Evolutionary conservation across 768 basidiomycete species (phyloP), one percentile per base, ranked within the genome.

Genomic region (Cystobasidium tubakii): DNA sequence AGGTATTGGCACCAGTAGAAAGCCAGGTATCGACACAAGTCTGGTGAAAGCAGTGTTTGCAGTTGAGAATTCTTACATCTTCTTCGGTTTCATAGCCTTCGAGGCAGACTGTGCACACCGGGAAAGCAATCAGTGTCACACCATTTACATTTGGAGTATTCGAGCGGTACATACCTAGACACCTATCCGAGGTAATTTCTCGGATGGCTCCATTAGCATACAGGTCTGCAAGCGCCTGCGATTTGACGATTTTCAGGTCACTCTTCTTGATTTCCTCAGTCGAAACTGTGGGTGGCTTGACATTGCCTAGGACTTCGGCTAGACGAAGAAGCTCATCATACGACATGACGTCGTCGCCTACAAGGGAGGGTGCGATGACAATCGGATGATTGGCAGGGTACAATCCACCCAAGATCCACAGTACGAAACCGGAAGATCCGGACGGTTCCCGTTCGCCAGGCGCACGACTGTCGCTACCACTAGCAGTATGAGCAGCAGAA

Each of bases 321-420:
- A 94, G 86, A 73, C 91, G 90, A 84, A 89, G 89, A 70, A 42
- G 57, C 12, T 77, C 76, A 27, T 67, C 55, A 9, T 57, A 77
- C 73, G 74, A 79, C 64, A 78, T 84, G 21, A 85, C 86, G 27
- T 89, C 90, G n/a, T 81, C 82, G 27, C 80, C 80, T 34, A 83
- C 73, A 19, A 83, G 74, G 46, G 79, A 78, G 0, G 83, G 83
- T 21, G 81, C 79, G 0, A 88, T 89, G 53, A 95, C 87, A 75
- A 97, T 88, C 64, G 87, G 90, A 80, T 95, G 92, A 77, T 90
- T 88, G 17, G 90, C 88, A 0, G 92, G 91, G 80, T 95, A 96
- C 79, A 92, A 91, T n/a, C 92, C 92, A 17, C 82, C 82, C 42
- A 81, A 90, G 75, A 74, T 74, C 73, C 73, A 74, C 9, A 74